These are phyloP conservation scores for Fusarium multiceps DNA, from an alignment of 2,329 filamentous ascomycete species.

Conservation along the genomic window DNA sequence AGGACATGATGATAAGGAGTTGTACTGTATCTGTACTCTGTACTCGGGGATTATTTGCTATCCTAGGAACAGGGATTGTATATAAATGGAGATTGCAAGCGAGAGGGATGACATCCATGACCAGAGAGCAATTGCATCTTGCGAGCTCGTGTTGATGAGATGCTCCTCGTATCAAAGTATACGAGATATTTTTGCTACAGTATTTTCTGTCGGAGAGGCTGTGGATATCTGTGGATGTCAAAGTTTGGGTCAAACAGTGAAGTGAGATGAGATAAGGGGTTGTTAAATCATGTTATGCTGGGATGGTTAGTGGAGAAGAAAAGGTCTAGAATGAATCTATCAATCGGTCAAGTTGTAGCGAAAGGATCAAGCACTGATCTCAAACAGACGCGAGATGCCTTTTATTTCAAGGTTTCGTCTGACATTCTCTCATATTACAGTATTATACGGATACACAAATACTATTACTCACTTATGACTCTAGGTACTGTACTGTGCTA, in stretches of 20 bases:
- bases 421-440: neutral
- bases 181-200: neutral
- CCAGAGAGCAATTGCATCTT: neutral
- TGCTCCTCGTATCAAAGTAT: neutral
- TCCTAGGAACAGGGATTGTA: neutral
- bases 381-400: constrained; percentile 37
- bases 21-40: neutral
- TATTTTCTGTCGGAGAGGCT: neutral
- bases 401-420: constrained; percentile 21
- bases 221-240: neutral
- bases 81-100: neutral
- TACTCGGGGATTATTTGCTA: neutral
- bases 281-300: constrained; percentile 17
- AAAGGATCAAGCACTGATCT: constrained; percentile 17
- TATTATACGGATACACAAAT: too few species aligned
- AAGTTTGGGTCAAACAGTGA: neutral
- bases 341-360: constrained; percentile 1
- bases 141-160: neutral
- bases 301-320: constrained; percentile 2
- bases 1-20: constrained; percentile 26
- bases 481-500: neutral
- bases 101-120: neutral
- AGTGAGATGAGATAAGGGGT: constrained; percentile 20
- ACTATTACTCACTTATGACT: neutral
- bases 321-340: constrained; percentile 15